phyloP scores from a whole-genome alignment of 2,329 filamentous ascomycete species.

The Talaromyces sp. region DNA sequence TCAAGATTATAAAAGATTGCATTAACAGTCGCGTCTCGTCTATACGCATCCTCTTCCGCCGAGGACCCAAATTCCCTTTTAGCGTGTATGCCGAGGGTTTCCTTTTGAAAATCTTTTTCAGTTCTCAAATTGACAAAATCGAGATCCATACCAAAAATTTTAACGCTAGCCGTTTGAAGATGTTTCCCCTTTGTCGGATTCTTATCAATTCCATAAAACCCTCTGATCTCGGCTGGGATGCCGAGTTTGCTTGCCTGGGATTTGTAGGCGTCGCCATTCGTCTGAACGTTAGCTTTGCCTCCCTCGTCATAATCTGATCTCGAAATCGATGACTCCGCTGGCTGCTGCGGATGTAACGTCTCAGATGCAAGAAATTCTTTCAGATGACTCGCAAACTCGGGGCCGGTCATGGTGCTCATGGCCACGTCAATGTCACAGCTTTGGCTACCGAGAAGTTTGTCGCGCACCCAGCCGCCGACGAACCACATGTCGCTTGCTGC shows the following conservation, averaged over 20 bases:
- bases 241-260: not conserved
- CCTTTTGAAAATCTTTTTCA: not conserved
- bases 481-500: constrained; percentile 10
- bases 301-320: not conserved
- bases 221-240: constrained; percentile 6
- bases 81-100: no score
- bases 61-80: not conserved
- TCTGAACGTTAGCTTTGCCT: not conserved
- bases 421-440: constrained; percentile 12
- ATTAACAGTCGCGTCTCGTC: constrained; percentile 11
- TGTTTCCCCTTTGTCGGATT: constrained; percentile 14
- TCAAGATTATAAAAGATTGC: constrained; percentile 13
- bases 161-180: constrained; percentile 6
- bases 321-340: not conserved
- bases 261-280: constrained; percentile 10
- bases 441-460: constrained; percentile 9
- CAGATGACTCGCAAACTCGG: constrained; percentile 5
- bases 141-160: constrained; percentile 11
- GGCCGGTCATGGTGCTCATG: not conserved
- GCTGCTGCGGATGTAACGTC: not conserved
- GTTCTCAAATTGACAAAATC: constrained; percentile 13
- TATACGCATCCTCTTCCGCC: constrained; percentile 8
- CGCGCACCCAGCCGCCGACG: constrained; percentile 16
- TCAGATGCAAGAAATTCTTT: constrained; percentile 2
- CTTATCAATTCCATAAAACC: constrained; percentile 6